Conservation (phyloP, 768 basidiomycete species). For the Cyathus striatus region DNA sequence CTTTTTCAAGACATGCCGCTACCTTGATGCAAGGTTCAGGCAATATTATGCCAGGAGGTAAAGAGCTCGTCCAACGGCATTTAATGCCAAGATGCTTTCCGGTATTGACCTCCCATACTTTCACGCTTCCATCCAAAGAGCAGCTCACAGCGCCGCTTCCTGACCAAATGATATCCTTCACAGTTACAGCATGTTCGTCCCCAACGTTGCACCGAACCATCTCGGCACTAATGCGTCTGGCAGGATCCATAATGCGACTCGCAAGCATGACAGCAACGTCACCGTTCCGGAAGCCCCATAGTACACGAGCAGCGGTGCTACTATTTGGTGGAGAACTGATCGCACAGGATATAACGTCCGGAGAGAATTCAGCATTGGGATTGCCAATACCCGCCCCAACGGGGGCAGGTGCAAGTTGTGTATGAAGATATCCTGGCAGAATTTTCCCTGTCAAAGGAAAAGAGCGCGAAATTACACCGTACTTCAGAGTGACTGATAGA, state of each 20-base stretch:
- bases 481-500: constrained; percentile 56
- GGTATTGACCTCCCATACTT: constrained; percentile 64
- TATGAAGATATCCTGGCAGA: constrained; percentile 64
- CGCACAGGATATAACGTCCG: constrained; percentile 56
- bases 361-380: constrained; percentile 70
- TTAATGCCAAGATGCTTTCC: too few relatives aligned
- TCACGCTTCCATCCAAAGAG: constrained; percentile 61
- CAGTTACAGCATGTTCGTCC: constrained; percentile 61
- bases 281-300: constrained; percentile 73
- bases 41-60: constrained; percentile 21
- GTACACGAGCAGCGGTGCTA: constrained; percentile 59
- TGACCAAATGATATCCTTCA: constrained; percentile 54
- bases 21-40: constrained; percentile 51
- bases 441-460: constrained; percentile 65
- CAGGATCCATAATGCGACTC: constrained; percentile 51
- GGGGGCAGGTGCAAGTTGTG: constrained; percentile 44
- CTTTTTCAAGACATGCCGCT: constrained; percentile 25
- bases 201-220: constrained; percentile 42
- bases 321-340: constrained; percentile 42
- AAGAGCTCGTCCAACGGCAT: constrained; percentile 61
- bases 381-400: constrained; percentile 63
- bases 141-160: constrained; percentile 39
- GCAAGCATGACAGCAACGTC: constrained; percentile 60
- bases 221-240: constrained; percentile 36
- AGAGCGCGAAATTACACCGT: constrained; percentile 72